Evolutionary conservation across 495 filamentous ascomycete species (phyloP).

Genomic region (Neurospora sp.): DNA sequence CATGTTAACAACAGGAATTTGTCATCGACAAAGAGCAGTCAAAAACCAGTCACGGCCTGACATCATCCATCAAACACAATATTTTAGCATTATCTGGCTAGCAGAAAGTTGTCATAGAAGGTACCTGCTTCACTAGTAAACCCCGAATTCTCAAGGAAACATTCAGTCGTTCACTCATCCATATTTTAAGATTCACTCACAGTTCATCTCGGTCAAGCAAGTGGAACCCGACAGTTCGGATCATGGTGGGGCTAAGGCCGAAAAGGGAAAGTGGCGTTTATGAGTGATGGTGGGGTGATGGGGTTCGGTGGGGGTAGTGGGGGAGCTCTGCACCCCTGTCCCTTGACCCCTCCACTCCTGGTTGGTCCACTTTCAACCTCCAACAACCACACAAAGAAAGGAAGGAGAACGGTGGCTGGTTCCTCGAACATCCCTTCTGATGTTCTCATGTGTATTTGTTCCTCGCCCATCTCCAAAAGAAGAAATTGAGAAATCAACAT

Average conservation of each 20-base stretch:
- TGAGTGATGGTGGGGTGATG: neutral
- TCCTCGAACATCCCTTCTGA: too few species aligned
- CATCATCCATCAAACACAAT: neutral
- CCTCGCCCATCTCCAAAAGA: too few species aligned
- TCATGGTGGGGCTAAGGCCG: neutral
- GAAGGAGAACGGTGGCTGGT: neutral
- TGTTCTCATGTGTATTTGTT: too few species aligned
- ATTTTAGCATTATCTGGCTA: too few species aligned
- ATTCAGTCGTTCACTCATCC: neutral
- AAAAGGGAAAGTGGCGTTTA: neutral
- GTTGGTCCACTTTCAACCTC: neutral
- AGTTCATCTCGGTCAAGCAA: neutral
- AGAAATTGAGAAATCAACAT: too few species aligned
- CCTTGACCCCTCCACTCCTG: neutral
- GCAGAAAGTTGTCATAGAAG: too few species aligned
- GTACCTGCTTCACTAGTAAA: too few species aligned
- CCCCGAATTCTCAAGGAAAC: neutral
- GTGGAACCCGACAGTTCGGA: neutral
- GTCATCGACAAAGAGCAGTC: neutral
- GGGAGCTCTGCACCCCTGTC: neutral
- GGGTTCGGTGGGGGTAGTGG: too few species aligned
- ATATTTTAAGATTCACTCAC: neutral
- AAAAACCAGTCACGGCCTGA: neutral
- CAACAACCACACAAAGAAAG: neutral
- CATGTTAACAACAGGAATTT: neutral